Base-by-base conservation (phyloP, 768 basidiomycete genomes). In the Leccinum barrowsii region DNA sequence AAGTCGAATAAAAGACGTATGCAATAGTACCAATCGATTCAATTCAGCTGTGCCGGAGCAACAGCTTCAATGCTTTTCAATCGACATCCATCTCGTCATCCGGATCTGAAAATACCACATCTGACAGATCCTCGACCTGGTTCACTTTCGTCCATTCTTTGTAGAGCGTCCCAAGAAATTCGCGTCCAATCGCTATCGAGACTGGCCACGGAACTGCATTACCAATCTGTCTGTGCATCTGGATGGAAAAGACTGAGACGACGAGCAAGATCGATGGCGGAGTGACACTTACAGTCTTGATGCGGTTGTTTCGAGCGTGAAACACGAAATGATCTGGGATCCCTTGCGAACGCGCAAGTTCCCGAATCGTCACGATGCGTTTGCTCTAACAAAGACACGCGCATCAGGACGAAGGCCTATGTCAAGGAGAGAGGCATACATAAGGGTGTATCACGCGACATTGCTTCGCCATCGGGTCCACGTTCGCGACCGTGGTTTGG, bases 201-300 rank as follows among this genome's bases (percentile, higher is more conserved):
- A 92, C 74, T 2, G 77, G 86, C 76, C 85, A 81, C 1, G 90
- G 85, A 3, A 92, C 87, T 0, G 90, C 88, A 65, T 92, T 92
- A 13, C 90, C 90, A 59, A 92, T 90, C 57, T 90, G 88, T 28
- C 88, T 78, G 63, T 90, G 88, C 78, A 91, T 87, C 88, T 92
- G 60, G 8, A 44, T 44, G 5, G 42, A 11, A 44, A 19, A 1
- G 42, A 44, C 42, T 44, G 19, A 44, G 19, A 44, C n/a, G 10
- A 19, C 10, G 42, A 42, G 32, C 12, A 34, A 28, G 50, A 22
- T 48, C n/a, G 2, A 50, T 3, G 48, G 30, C 53, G 26, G 11
- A 32, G 26, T 11, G 8, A 30, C n/a, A 75, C 86, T 59, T 58
- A 90, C 89, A 2, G 84, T 89, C 30, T 82, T 76, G 13, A 90